Evolutionary conservation across 164 flowering plant species (phyloP).

Genomic region (Houttuynia cordata): DNA sequence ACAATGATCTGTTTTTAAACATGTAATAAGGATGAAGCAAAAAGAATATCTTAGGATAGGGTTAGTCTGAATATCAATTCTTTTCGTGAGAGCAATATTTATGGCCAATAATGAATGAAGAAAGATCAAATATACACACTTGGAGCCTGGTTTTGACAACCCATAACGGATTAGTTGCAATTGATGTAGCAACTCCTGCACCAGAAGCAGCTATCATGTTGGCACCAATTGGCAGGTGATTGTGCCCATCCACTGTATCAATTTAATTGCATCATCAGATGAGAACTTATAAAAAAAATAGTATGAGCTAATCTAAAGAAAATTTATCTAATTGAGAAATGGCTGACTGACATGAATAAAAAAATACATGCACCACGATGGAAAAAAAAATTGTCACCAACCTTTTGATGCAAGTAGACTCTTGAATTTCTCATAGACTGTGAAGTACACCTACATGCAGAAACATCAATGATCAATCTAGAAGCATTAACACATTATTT

Average conservation of each 20-base stretch:
- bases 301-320: not conserved
- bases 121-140: slow-evolving; percentile 32
- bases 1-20: too few species aligned
- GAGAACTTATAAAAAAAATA: not conserved
- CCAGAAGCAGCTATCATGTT: slow-evolving; percentile 83
- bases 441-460: slow-evolving; percentile 69
- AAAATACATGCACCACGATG: not conserved
- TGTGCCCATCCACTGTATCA: slow-evolving; percentile 16
- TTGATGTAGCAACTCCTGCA: slow-evolving; percentile 89
- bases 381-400: slow-evolving; percentile 20
- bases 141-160: slow-evolving; percentile 97
- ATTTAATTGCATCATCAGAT: not conserved
- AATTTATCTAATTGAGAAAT: not conserved
- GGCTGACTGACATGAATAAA: not conserved
- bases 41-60: too few species aligned
- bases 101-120: not conserved
- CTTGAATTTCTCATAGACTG: slow-evolving; percentile 70
- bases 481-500: slow-evolving; percentile 7
- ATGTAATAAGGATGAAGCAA: too few species aligned
- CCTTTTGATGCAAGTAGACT: slow-evolving; percentile 53
- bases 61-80: too few species aligned
- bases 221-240: slow-evolving; percentile 50
- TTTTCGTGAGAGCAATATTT: too few species aligned
- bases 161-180: slow-evolving; percentile 92
- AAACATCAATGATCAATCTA: not conserved